Conservation (phyloP, 169 alveolate species). For the Plasmodium gaboni region DNA sequence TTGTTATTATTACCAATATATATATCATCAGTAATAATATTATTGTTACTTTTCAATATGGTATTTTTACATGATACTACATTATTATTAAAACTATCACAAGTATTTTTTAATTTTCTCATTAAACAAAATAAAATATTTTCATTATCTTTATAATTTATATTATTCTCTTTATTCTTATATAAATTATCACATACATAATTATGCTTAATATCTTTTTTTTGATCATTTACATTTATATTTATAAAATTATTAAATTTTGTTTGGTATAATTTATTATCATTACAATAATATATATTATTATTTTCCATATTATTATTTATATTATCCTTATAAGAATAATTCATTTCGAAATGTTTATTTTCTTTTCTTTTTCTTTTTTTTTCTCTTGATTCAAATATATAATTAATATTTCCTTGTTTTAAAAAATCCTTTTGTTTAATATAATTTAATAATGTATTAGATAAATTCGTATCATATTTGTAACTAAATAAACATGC, state of each 20-base stretch:
- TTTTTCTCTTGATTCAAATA: background rate
- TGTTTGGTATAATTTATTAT: too few species aligned
- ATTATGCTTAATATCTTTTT: background rate
- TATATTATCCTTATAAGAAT: background rate
- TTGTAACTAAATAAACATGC: conserved; percentile 54
- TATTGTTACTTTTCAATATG: background rate
- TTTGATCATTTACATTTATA: too few species aligned
- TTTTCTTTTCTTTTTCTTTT: background rate
- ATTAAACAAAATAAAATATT: background rate
- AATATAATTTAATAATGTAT: conserved; percentile 21
- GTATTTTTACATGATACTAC: background rate
- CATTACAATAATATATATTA: background rate
- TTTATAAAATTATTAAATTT: too few species aligned
- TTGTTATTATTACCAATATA: background rate
- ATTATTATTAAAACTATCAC: background rate
- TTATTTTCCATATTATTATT: background rate
- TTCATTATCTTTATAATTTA: background rate
- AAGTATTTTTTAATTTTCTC: background rate
- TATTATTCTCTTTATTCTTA: conserved; percentile 3
- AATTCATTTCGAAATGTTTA: too few species aligned
- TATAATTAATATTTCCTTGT: conserved; percentile 25
- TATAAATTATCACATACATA: background rate
- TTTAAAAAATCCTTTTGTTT: conserved; percentile 25
- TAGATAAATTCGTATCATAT: conserved; percentile 45
- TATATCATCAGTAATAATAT: background rate